A percentile compares a stretch with the other conserved stretches of the same genome.
phyloP scores from a whole-genome alignment of 2,329 filamentous ascomycete species.

The Ascochyta fabae region DNA sequence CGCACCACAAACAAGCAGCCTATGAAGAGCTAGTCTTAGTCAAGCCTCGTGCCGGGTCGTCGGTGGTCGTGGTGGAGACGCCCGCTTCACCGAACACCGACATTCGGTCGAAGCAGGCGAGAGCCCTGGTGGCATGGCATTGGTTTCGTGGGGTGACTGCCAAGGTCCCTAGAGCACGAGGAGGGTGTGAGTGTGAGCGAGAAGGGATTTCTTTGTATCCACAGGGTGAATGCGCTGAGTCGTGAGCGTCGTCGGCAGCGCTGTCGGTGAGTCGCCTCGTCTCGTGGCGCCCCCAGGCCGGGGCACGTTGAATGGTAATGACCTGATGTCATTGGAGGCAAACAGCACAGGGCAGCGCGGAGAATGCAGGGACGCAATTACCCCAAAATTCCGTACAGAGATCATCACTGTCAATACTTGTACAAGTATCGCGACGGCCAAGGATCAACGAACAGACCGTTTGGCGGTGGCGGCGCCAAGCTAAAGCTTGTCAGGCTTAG shows the following conservation, averaged over 20 bases:
- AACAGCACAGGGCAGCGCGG: slow-evolving; percentile 2
- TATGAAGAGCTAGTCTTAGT: slow-evolving; percentile 10
- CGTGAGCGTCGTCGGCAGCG: background rate
- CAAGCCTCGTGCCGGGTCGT: slow-evolving; percentile 13
- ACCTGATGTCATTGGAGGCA: slow-evolving; percentile 13
- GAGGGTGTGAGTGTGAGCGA: slow-evolving; percentile 2
- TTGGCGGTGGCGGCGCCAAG: slow-evolving; percentile 12
- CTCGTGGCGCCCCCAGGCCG: background rate
- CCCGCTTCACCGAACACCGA: slow-evolving; percentile 7
- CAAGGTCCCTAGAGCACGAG: slow-evolving; percentile 8
- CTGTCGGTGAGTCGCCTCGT: slow-evolving; percentile 4
- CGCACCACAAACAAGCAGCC: slow-evolving; percentile 3
- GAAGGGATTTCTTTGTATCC: background rate
- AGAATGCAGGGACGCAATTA: slow-evolving; percentile 13
- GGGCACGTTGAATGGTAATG: background rate
- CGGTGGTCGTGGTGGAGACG: slow-evolving; percentile 10
- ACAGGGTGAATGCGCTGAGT: background rate
- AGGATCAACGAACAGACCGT: slow-evolving; percentile 13
- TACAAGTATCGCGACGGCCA: background rate
- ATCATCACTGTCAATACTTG: slow-evolving; percentile 5
- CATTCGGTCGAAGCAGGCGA: slow-evolving; percentile 14
- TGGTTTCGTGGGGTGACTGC: slow-evolving; percentile 5
- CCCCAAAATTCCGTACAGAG: slow-evolving; percentile 10
- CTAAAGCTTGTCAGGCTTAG: slow-evolving; percentile 22
- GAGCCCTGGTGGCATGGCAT: background rate